Percentiles rank a stretch among this genome's conserved stretches.
Evolutionary conservation across 2,329 filamentous ascomycete genomes (phyloP).

Genomic region (Rhynchosporium graminicola): DNA sequence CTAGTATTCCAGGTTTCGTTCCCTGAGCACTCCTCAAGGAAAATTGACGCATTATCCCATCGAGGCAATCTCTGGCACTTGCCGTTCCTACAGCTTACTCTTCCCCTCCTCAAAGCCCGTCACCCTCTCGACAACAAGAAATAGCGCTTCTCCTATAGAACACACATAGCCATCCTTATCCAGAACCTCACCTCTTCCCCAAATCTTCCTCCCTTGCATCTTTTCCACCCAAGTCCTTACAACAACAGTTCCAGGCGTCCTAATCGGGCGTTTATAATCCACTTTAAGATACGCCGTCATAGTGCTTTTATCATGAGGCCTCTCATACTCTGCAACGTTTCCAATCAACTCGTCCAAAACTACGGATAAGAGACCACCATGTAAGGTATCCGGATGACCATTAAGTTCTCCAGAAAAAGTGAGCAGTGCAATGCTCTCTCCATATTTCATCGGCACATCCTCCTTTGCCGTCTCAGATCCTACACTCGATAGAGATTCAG

Average conservation of each 20-base stretch:
- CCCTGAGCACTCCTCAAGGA: no score
- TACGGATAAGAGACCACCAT: slow-evolving; percentile 60
- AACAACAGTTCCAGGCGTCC: slow-evolving; percentile 51
- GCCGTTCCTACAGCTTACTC: not conserved
- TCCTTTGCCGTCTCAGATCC: not conserved
- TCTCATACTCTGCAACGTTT: slow-evolving; percentile 18
- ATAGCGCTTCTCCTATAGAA: slow-evolving; percentile 56
- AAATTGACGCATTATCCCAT: no score
- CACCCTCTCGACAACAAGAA: slow-evolving; percentile 27
- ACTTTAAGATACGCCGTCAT: slow-evolving; percentile 57
- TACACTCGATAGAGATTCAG: not conserved
- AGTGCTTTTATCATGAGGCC: slow-evolving; percentile 26
- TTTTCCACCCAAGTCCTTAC: slow-evolving; percentile 48
- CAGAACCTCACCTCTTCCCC: slow-evolving; percentile 50
- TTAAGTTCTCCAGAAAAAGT: slow-evolving; percentile 54
- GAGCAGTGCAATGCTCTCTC: slow-evolving; percentile 26
- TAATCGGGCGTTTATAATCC: slow-evolving; percentile 54
- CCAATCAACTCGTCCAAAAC: slow-evolving; percentile 59
- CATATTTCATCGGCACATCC: not conserved
- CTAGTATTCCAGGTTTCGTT: no score
- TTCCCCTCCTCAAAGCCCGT: not conserved
- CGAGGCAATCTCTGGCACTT: no score
- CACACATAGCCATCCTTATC: slow-evolving; percentile 50
- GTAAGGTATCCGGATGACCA: slow-evolving; percentile 55
- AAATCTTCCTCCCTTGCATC: slow-evolving; percentile 56